Percentiles rank a stretch among this genome's conserved stretches.
Conservation (phyloP, 139 green algal species). For the Medakamo hakoo region DNA sequence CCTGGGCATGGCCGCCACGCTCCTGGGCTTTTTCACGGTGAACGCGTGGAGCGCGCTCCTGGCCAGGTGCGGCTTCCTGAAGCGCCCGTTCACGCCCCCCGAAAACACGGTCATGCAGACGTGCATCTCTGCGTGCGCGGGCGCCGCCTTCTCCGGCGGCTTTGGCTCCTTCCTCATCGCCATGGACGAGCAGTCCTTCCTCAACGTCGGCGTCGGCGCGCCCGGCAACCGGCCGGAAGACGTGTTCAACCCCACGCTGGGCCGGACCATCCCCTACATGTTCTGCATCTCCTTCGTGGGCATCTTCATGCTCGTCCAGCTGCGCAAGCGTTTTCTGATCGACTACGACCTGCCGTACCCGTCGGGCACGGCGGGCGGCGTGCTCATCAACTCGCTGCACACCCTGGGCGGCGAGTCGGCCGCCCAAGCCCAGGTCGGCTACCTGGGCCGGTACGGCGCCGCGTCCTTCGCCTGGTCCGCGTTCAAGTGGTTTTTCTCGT, state of each 20-base stretch:
- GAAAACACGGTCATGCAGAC: conserved; percentile 18
- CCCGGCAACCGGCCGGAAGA: conserved; percentile 6
- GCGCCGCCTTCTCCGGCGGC: conserved; percentile 6
- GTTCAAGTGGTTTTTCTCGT: conserved; percentile 14
- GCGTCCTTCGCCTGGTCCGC: conserved; percentile 3
- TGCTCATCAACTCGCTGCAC: conserved; percentile 13
- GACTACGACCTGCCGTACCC: conserved; percentile 12
- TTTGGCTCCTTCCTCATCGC: conserved; percentile 10
- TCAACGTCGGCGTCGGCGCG: conserved; percentile 3
- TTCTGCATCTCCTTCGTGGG: not conserved
- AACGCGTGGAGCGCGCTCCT: not conserved
- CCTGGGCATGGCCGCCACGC: conserved; percentile 9
- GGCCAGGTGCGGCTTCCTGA: not conserved
- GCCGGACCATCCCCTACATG: conserved; percentile 3
- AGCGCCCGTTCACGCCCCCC: conserved; percentile 3
- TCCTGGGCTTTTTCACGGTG: conserved; percentile 9
- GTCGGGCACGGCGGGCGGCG: conserved; percentile 9
- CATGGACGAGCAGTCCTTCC: conserved; percentile 11
- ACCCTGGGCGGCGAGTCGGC: not conserved
- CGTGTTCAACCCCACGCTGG: not conserved
- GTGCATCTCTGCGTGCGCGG: conserved; percentile 5
- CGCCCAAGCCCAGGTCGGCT: conserved; percentile 2
- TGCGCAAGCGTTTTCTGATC: conserved; percentile 5
- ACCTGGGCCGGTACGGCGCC: conserved; percentile 2
- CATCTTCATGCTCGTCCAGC: conserved; percentile 2